Conservation (phyloP, 208 protist genomes). For the Leishmania turanica region DNA sequence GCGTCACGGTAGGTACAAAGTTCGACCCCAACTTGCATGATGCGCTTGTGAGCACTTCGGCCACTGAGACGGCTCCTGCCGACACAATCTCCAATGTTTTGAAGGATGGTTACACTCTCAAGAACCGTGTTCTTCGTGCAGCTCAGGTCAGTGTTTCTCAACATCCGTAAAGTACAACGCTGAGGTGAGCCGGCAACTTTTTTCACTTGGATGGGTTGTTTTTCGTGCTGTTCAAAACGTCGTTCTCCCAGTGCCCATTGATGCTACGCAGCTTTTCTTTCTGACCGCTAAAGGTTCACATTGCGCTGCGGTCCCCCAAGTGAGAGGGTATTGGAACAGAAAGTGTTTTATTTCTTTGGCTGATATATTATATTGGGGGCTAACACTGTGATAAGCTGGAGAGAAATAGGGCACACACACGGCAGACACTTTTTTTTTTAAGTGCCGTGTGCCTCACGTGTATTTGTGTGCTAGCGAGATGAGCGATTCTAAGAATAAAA, state of each 20-base stretch:
- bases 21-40: constrained; percentile 94
- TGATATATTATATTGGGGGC: constrained; percentile 5
- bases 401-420: neutral
- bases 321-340: neutral
- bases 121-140: constrained; percentile 85
- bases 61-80: constrained; percentile 44
- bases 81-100: constrained; percentile 81
- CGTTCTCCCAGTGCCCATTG: neutral
- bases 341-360: neutral
- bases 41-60: constrained; percentile 81
- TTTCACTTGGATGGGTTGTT: constrained; percentile 8
- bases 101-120: constrained; percentile 92
- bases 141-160: constrained; percentile 89
- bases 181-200: neutral
- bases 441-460: neutral
- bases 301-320: neutral
- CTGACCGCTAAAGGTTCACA: neutral
- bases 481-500: neutral
- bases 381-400: neutral
- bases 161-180: neutral
- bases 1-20: constrained; percentile 54
- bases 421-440: neutral
- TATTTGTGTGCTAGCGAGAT: neutral
- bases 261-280: neutral
- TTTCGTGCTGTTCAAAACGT: constrained; percentile 32